Evolutionary conservation across 2,329 filamentous ascomycete species (phyloP).

Genomic region (Rhinocladiella mackenziei): DNA sequence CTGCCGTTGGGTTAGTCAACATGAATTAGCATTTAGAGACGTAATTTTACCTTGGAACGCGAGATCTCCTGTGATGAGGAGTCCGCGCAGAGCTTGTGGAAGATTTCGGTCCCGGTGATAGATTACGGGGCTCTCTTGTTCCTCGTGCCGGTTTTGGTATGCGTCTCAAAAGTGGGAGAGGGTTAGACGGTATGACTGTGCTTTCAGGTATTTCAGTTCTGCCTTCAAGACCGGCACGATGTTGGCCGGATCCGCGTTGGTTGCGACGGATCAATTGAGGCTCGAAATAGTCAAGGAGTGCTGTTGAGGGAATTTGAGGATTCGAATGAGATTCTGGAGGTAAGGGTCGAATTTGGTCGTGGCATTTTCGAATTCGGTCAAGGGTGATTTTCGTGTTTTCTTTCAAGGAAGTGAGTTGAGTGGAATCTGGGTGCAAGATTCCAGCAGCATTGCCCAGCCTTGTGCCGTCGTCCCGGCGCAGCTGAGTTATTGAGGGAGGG

Average conservation of each 20-base stretch:
- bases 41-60: conserved; percentile 11
- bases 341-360: not conserved
- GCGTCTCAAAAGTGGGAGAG: conserved; percentile 2
- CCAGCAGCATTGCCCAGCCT: not conserved
- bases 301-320: not conserved
- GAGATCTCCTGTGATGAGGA: not conserved
- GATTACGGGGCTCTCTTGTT: not conserved
- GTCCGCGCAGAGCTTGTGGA: not conserved
- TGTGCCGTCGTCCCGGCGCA: not conserved
- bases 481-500: conserved; percentile 2
- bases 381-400: conserved; percentile 15
- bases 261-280: conserved; percentile 3
- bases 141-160: conserved; percentile 5
- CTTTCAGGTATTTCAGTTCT: not conserved
- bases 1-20: conserved; percentile 3
- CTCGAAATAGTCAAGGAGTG: conserved; percentile 13
- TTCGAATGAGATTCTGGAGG: not conserved
- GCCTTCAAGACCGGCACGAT: not conserved
- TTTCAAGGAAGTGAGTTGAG: conserved; percentile 16
- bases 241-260: not conserved
- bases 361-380: conserved; percentile 12
- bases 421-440: not conserved
- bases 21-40: too few relatives aligned
- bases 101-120: not conserved
- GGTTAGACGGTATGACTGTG: not conserved